Conservation (phyloP, 257 asterid species). For the Gardenia jasminoides region DNA sequence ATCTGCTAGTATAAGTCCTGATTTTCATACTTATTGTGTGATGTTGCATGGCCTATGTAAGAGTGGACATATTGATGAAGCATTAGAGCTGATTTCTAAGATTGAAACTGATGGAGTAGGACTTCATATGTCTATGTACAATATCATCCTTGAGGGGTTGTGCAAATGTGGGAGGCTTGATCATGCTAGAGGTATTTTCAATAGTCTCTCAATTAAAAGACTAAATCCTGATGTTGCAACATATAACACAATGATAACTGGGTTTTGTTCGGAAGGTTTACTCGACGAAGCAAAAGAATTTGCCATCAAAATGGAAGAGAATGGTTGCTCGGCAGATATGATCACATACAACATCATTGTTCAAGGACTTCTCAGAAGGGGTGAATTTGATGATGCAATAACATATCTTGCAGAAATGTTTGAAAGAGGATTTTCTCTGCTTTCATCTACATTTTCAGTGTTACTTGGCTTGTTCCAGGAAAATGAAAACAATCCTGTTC, state of each 20-base stretch:
- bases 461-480: neutral
- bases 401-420: constrained; percentile 14
- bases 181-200: constrained; percentile 11
- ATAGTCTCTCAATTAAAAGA: constrained; percentile 8
- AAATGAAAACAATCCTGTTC: neutral
- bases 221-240: constrained; percentile 24
- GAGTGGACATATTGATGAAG: too few relatives aligned
- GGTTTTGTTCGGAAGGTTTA: constrained; percentile 22
- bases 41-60: too few relatives aligned
- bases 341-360: neutral
- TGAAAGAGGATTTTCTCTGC: constrained; percentile 9
- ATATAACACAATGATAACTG: constrained; percentile 17
- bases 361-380: constrained; percentile 11
- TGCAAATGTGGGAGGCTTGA: neutral
- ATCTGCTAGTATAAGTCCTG: neutral
- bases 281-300: constrained; percentile 20
- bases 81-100: too few relatives aligned
- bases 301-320: constrained; percentile 7
- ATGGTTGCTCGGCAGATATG: neutral
- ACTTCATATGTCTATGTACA: neutral
- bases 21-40: constrained; percentile 2
- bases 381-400: constrained; percentile 8
- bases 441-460: constrained; percentile 8
- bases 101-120: too few relatives aligned
- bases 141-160: too few relatives aligned